Percentiles rank a stretch among this genome's conserved stretches.
phyloP scores from a whole-genome alignment of 805 yeast genomes.

The Yamadazyma sp. region DNA sequence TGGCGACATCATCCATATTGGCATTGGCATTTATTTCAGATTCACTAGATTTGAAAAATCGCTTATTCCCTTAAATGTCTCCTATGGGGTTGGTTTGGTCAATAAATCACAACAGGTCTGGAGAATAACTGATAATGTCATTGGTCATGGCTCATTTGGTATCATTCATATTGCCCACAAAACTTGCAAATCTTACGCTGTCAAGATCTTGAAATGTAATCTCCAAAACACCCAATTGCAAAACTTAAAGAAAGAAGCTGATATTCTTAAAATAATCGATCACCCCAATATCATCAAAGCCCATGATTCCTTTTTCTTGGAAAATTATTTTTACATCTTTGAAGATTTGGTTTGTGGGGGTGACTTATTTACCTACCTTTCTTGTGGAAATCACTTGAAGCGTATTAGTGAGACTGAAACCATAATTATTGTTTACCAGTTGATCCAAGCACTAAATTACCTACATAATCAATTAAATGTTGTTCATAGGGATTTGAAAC shows the following conservation, averaged over 20 bases:
- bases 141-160: constrained; percentile 62
- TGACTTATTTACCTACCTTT: constrained; percentile 55
- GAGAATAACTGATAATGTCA: constrained; percentile 37
- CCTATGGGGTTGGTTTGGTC: not conserved
- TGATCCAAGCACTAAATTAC: constrained; percentile 53
- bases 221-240: not conserved
- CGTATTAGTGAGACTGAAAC: constrained; percentile 55
- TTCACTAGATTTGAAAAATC: not conserved
- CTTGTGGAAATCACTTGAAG: constrained; percentile 34
- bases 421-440: constrained; percentile 51
- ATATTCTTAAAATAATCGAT: constrained; percentile 32
- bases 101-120: constrained; percentile 23
- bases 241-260: constrained; percentile 33
- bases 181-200: constrained; percentile 40
- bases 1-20: constrained; percentile 31
- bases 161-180: constrained; percentile 40
- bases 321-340: constrained; percentile 39
- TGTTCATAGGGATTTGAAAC: constrained; percentile 64
- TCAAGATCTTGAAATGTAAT: constrained; percentile 37
- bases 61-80: not conserved
- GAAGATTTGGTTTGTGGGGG: constrained; percentile 56
- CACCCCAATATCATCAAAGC: constrained; percentile 54
- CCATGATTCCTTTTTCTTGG: constrained; percentile 28
- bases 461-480: constrained; percentile 47
- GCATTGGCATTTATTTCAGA: not conserved